Evolutionary conservation across 176 grass and related monocot species (phyloP).

Genomic region (Saccharum officinarum): DNA sequence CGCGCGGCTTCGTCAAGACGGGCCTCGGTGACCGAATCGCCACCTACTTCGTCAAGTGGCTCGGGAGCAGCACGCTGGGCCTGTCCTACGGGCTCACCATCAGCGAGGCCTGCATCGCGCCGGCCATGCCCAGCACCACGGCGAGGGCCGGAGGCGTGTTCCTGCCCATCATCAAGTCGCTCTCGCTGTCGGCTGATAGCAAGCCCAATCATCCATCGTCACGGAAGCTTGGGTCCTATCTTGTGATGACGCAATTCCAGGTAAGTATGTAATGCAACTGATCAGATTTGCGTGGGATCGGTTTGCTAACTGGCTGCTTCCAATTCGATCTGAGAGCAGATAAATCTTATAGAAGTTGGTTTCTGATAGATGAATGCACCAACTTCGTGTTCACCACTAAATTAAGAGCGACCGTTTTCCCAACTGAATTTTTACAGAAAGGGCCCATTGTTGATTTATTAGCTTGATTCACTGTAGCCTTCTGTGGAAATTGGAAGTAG

Average conservation of each 20-base stretch:
- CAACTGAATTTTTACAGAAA: not conserved
- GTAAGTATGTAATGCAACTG: conserved; percentile 35
- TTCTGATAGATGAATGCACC: not conserved
- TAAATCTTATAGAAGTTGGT: not conserved
- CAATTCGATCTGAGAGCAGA: conserved; percentile 10
- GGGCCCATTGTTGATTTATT: not conserved
- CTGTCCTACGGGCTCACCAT: conserved; percentile 85
- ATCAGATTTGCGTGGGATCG: not conserved
- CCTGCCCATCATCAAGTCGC: conserved; percentile 75
- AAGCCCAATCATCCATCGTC: conserved; percentile 63
- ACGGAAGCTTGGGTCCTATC: conserved; percentile 75
- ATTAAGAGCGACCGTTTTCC: not conserved
- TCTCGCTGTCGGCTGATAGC: conserved; percentile 67
- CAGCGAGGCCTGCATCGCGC: conserved; percentile 87
- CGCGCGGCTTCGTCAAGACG: conserved; percentile 84
- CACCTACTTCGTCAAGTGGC: conserved; percentile 92
- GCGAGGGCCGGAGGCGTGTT: conserved; percentile 86
- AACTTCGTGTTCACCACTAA: not conserved
- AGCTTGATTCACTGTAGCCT: not conserved
- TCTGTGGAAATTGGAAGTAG: not conserved
- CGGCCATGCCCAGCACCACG: conserved; percentile 94
- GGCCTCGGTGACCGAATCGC: conserved; percentile 85
- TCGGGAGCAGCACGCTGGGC: conserved; percentile 76
- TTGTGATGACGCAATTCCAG: conserved; percentile 89
- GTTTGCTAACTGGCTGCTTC: not conserved